Evolutionary conservation across 1,284 basidiomycete genomes (phyloP), one percentile per base, ranked within the genome.

Genomic region (Austroboletus niveus): DNA sequence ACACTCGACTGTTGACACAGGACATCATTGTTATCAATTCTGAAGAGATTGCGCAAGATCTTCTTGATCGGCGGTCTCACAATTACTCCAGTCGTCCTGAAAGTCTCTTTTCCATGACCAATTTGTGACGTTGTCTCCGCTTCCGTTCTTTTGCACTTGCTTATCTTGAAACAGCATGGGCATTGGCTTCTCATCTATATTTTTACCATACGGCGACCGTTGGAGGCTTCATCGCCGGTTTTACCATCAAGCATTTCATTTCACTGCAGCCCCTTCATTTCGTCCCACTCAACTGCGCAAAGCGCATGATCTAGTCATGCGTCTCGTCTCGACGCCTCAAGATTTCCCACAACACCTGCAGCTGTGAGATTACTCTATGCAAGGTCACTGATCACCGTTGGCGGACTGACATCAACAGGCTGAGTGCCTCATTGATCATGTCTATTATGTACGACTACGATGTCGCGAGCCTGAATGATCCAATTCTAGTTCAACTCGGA

Each of bases 151-250:
- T 14, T 35, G 12, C 17, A 17, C n/a, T 44, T n/a, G 39, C 6
- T 49, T n/a, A 48, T 3, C 27, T 34, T 11, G 22, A 24, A 15
- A 43, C 15, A 66, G 62, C 30, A 44, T 63, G 20, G 60, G 58
- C 11, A 42, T 35, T 4, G 60, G 54, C 8, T 65, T 65, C 45
- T 42, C 52, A 2, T 65, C 62, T 8, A 44, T 61, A 44, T 56
- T 57, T 29, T 17, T 63, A 10, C 62, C 55, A 4, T 63, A 66
- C 40, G 56, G 62, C 14, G 58, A 63, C 44, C 53, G 51, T 8
- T 66, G 64, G 61, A 58, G 62, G 1, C 60, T 65, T 38, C 62
- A 64, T 46, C 60, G 65, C 11, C 51, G 63, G 17, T 9, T 64
- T 17, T 68, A 68, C 45, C 61, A 67, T 30, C 61, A 65, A 39